A percentile compares a stretch with the other conserved stretches of the same genome.
Conservation (phyloP, 2,329 filamentous ascomycete genomes). For the Fusarium camptoceras region DNA sequence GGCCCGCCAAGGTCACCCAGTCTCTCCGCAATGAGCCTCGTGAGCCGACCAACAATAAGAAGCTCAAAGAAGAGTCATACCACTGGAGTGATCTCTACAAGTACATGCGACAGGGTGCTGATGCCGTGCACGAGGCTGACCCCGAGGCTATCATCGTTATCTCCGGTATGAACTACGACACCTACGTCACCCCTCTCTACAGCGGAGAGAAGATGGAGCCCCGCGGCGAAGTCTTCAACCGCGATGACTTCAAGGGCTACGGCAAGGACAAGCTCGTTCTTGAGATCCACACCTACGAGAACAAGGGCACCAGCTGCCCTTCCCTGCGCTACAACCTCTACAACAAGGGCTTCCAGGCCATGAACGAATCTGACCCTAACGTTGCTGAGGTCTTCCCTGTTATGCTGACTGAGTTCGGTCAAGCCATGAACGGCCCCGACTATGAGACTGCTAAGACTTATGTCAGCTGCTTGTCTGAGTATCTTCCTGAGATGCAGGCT, state of each 20-base stretch:
- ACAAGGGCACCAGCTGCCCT: conserved; percentile 60
- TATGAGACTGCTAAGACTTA: conserved; percentile 59
- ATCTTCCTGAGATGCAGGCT: conserved; percentile 59
- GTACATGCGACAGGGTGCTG: conserved; percentile 61
- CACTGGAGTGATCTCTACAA: conserved; percentile 69
- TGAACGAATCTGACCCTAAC: conserved; percentile 53
- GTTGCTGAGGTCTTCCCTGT: conserved; percentile 54
- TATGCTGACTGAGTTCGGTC: conserved; percentile 66
- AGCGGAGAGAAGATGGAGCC: conserved; percentile 61
- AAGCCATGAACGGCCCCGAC: conserved; percentile 60
- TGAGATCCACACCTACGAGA: conserved; percentile 72
- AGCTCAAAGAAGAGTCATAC: conserved; percentile 55
- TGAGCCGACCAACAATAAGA: conserved; percentile 51
- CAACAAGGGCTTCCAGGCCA: conserved; percentile 64
- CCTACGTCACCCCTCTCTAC: conserved; percentile 63
- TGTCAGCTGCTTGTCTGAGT: conserved; percentile 62
- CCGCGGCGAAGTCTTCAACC: conserved; percentile 57
- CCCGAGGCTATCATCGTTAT: conserved; percentile 67
- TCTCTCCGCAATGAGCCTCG: conserved; percentile 65
- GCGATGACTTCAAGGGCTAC: conserved; percentile 61
- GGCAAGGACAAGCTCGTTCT: conserved; percentile 65
- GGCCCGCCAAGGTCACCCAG: conserved; percentile 47
- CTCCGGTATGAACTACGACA: conserved; percentile 69
- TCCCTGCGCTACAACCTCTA: conserved; percentile 60
- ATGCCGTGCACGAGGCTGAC: conserved; percentile 64